These are phyloP conservation scores for Chrysanthemum lavandulifolium DNA, from an alignment of 129 eudicot genomes.

Conservation along the genomic window DNA sequence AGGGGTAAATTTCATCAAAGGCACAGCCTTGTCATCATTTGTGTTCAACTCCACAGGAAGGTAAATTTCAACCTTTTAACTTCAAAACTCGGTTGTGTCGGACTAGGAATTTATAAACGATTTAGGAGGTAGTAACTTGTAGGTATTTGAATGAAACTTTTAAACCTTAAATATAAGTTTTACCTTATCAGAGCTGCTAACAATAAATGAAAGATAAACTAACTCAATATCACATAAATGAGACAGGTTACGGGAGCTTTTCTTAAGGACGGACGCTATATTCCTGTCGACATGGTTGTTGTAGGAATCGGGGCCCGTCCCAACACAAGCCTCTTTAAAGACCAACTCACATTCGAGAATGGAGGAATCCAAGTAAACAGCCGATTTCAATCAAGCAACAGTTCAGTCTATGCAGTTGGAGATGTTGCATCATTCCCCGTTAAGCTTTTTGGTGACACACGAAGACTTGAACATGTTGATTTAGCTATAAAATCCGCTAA, in stretches of 20 bases:
- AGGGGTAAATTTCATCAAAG: constrained; percentile 85
- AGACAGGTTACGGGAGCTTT: constrained; percentile 71
- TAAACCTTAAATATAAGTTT: too few species aligned
- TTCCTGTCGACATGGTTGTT: constrained; percentile 77
- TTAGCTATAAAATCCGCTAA: constrained; percentile 78
- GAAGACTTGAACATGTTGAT: constrained; percentile 92
- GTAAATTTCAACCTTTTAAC: constrained; percentile 36
- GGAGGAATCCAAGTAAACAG: constrained; percentile 86
- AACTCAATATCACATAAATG: not conserved
- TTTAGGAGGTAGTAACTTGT: not conserved
- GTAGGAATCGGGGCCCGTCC: constrained; percentile 90
- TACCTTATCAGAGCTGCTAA: too few species aligned
- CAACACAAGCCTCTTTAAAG: constrained; percentile 87
- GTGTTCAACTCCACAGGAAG: constrained; percentile 66
- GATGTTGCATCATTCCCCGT: constrained; percentile 85
- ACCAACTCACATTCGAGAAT: constrained; percentile 72
- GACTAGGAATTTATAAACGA: not conserved
- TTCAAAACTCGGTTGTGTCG: not conserved
- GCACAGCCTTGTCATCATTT: constrained; percentile 76
- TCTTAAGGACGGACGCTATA: constrained; percentile 61
- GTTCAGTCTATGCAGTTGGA: constrained; percentile 81
- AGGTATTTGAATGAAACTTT: too few species aligned
- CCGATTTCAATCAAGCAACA: constrained; percentile 66
- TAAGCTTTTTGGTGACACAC: constrained; percentile 57
- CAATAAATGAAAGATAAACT: not conserved